These are phyloP conservation scores for Gossypium herbaceum DNA, from an alignment of 345 rosid species.

Conservation along the genomic window DNA sequence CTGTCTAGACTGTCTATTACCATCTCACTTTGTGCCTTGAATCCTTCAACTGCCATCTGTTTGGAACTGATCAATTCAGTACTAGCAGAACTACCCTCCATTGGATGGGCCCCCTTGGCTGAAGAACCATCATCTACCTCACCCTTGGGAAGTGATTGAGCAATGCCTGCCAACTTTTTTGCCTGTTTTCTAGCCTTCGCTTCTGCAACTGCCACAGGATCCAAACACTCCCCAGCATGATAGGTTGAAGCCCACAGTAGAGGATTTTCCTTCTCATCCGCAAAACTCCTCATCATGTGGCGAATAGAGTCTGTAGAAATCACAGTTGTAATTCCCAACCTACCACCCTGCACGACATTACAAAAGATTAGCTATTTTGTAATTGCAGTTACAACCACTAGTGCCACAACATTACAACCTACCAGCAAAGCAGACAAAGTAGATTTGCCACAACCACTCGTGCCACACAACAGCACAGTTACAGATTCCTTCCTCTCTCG, in stretches of 20 bases:
- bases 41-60: conserved; percentile 97
- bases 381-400: background rate
- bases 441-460: conserved; percentile 99
- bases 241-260: conserved; percentile 99
- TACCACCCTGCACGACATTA: conserved; percentile 41
- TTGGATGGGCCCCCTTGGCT: conserved; percentile 34
- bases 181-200: conserved; percentile 81
- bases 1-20: conserved; percentile 99
- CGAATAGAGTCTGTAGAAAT: conserved; percentile 93
- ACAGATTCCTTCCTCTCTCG: conserved; percentile 97
- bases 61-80: conserved; percentile 59
- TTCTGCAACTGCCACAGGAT: conserved; percentile 87
- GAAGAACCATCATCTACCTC: conserved; percentile 37
- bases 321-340: conserved; percentile 91
- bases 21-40: conserved; percentile 98
- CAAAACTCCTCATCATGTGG: conserved; percentile 99
- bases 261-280: conserved; percentile 83
- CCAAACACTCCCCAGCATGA: conserved; percentile 94
- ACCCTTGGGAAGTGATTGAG: conserved; percentile 38
- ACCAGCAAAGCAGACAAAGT: conserved; percentile 99
- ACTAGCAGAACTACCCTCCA: conserved; percentile 35
- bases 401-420: conserved; percentile 15
- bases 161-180: conserved; percentile 50
- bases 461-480: conserved; percentile 94
- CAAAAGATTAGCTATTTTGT: background rate